Evolutionary conservation across 768 basidiomycete genomes (phyloP).

Genomic region (Kwoniella pini): DNA sequence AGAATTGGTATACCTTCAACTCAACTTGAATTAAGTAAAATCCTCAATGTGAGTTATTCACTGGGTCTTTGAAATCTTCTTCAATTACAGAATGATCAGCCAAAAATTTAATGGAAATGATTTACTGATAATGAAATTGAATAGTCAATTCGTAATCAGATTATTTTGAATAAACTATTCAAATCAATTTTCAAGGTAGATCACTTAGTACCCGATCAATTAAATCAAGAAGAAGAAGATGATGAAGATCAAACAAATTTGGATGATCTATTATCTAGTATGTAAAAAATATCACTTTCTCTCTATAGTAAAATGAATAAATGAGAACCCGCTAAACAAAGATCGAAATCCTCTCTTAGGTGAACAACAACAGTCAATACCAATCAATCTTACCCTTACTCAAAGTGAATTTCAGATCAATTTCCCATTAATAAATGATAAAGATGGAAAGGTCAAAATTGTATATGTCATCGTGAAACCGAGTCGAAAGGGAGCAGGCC

Average conservation of each 20-base stretch:
- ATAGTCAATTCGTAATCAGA: constrained; percentile 22
- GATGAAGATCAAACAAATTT: constrained; percentile 4
- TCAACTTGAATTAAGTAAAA: constrained; percentile 5
- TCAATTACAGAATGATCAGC: not conserved
- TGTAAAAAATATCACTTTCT: not conserved
- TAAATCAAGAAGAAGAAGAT: not conserved
- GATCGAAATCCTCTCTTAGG: not conserved
- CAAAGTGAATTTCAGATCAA: not conserved
- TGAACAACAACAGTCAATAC: too few relatives aligned
- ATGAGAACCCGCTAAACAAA: not conserved
- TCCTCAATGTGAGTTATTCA: constrained; percentile 19
- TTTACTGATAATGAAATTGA: not conserved
- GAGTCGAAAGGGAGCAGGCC: too few relatives aligned
- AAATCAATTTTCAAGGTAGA: constrained; percentile 14
- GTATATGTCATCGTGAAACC: not conserved
- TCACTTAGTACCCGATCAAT: not conserved
- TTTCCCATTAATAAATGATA: not conserved
- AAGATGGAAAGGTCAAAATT: not conserved
- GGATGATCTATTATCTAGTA: constrained; percentile 23
- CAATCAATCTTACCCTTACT: too few relatives aligned
- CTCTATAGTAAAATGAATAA: not conserved
- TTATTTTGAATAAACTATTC: constrained; percentile 33
- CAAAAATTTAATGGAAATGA: not conserved
- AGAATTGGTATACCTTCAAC: constrained; percentile 24
- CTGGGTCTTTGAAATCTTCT: not conserved